A percentile compares a stretch with the other conserved stretches of the same genome.
These are phyloP conservation scores for Chaetomium fimeti DNA, from an alignment of 495 filamentous ascomycete genomes.

Conservation along the genomic window DNA sequence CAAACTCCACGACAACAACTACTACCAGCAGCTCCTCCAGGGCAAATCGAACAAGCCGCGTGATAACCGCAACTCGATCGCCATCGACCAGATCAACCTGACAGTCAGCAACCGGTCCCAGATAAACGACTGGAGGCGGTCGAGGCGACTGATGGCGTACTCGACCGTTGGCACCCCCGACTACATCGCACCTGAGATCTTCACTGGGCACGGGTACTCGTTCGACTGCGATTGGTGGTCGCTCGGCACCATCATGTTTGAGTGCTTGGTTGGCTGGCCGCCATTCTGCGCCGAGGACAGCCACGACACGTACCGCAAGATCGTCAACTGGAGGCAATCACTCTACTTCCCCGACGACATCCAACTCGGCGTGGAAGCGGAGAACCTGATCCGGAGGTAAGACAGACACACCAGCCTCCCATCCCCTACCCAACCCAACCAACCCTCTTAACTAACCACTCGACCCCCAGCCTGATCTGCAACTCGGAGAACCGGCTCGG, in stretches of 20 bases:
- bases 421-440: not conserved
- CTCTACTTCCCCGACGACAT: slow-evolving; percentile 97
- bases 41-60: slow-evolving; percentile 70
- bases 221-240: slow-evolving; percentile 99
- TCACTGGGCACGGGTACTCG: slow-evolving; percentile 90
- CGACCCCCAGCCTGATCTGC: slow-evolving; percentile 69
- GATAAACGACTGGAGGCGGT: slow-evolving; percentile 98
- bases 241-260: slow-evolving; percentile 98
- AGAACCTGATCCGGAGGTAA: slow-evolving; percentile 82
- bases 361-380: slow-evolving; percentile 78
- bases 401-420: slow-evolving; percentile 17
- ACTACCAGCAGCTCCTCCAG: slow-evolving; percentile 95
- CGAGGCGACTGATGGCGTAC: slow-evolving; percentile 90
- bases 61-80: slow-evolving; percentile 79
- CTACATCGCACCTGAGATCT: slow-evolving; percentile 98
- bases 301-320: slow-evolving; percentile 98
- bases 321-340: slow-evolving; percentile 94
- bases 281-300: slow-evolving; percentile 98
- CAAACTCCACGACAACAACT: slow-evolving; percentile 94
- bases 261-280: slow-evolving; percentile 97
- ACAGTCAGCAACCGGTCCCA: slow-evolving; percentile 95
- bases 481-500: slow-evolving; percentile 89
- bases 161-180: slow-evolving; percentile 98
- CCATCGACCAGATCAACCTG: slow-evolving; percentile 95
- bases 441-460: not conserved